Conservation (phyloP, 108 stramenopile genomes). For the Skeletonema potamos region DNA sequence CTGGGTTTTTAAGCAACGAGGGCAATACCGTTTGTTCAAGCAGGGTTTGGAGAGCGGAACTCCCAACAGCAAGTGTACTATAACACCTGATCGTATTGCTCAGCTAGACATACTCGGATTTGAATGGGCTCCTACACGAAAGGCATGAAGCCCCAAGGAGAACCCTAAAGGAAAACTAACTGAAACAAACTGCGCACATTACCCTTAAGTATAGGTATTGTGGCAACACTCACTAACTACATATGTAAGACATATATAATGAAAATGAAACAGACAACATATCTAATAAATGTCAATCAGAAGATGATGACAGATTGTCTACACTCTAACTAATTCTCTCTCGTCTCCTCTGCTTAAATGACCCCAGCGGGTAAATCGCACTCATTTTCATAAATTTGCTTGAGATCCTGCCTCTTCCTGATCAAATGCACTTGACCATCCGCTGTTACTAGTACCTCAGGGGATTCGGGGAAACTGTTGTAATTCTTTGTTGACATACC, state of each 20-base stretch:
- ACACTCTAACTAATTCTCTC: background rate
- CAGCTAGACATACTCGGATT: conserved; percentile 57
- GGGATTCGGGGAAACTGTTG: conserved; percentile 97
- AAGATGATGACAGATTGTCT: background rate
- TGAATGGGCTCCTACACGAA: conserved; percentile 49
- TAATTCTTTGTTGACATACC: conserved; percentile 99
- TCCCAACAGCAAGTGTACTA: conserved; percentile 38
- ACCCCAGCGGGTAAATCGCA: conserved; percentile 33
- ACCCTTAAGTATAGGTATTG: no score
- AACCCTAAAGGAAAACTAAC: background rate
- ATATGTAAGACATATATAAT: no score
- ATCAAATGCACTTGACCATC: conserved; percentile 83
- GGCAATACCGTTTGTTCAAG: conserved; percentile 39
- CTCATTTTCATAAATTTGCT: conserved; percentile 90
- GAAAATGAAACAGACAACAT: background rate
- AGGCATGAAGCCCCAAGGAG: background rate
- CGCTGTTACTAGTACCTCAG: conserved; percentile 72
- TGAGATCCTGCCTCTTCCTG: conserved; percentile 85
- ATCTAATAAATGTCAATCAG: background rate
- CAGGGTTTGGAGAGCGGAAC: conserved; percentile 14
- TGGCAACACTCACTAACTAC: no score
- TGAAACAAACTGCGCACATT: background rate
- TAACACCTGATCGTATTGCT: conserved; percentile 55
- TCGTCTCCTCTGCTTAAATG: conserved; percentile 16
- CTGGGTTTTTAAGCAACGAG: conserved; percentile 47